These are phyloP conservation scores for Mallotus repandus DNA, from an alignment of 441 rosid genomes.

Conservation along the genomic window DNA sequence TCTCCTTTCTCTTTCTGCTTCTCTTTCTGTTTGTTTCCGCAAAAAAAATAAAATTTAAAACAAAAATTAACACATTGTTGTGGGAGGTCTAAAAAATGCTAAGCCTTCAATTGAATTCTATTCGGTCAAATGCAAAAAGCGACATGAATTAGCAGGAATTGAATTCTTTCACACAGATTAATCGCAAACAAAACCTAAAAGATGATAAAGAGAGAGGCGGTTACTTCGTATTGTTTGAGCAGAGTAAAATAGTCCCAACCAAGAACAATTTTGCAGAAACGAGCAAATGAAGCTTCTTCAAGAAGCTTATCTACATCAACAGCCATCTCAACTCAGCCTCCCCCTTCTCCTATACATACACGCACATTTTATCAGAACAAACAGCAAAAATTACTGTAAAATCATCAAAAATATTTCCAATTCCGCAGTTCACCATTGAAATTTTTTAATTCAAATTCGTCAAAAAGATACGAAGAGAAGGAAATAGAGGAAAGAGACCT, in stretches of 20 bases:
- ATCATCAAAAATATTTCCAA: too few relatives aligned
- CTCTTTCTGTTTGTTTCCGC: constrained; percentile 30
- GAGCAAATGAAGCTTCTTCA: constrained; percentile 55
- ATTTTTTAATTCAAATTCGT: too few relatives aligned
- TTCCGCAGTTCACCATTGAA: too few relatives aligned
- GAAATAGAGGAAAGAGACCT: too few relatives aligned
- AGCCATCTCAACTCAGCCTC: constrained; percentile 35
- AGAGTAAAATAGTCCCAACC: constrained; percentile 82
- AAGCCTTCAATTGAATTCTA: too few relatives aligned
- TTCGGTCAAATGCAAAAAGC: not conserved
- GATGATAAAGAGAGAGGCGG: not conserved
- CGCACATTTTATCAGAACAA: too few relatives aligned
- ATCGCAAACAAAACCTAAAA: not conserved
- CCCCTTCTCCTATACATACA: too few relatives aligned
- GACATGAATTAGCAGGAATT: not conserved
- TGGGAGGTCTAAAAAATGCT: too few relatives aligned
- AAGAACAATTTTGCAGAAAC: constrained; percentile 67
- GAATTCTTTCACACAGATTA: too few relatives aligned
- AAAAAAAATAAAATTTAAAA: not conserved
- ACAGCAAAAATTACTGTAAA: too few relatives aligned
- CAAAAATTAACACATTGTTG: too few relatives aligned
- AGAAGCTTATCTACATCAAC: constrained; percentile 58
- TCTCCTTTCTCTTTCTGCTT: constrained; percentile 27
- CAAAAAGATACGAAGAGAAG: too few relatives aligned
- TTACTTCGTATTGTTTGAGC: constrained; percentile 46